Evolutionary conservation across 371 early-diverging fungal species (phyloP), one percentile per base, ranked within the genome.

Genomic region (Basidiobolus heterosporus): DNA sequence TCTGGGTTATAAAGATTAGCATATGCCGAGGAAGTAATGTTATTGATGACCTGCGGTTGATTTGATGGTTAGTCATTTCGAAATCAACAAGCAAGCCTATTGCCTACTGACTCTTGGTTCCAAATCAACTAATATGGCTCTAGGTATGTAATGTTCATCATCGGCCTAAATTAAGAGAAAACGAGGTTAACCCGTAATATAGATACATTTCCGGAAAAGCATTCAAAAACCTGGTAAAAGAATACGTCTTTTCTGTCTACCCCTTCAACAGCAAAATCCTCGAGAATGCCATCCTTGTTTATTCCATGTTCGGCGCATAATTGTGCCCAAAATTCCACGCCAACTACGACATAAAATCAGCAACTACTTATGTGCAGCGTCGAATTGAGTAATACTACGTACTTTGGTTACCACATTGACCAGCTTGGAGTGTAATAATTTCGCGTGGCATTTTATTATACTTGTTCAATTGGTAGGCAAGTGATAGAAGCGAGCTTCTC

Each of bases 181-280:
- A 55, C 20, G 2, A n/a, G 30, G 39, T 19, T 23, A 47, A 9
- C 30, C 30, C 9, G 9, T 9, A 30, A 30, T 30, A 40, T 9
- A 48, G 20, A 13, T 38, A 8, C 21, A 15, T 19, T 6, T 4
- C 1, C 1, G 14, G n/a, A n/a, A n/a, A n/a, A n/a, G n/a, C n/a
- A n/a, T n/a, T n/a, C n/a, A n/a, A n/a, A n/a, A 60, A 85, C 88
- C 65, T 98, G 97, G 64, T 98, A 98, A 60, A 98, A 99, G 57
- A 98, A 99, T 20, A 93, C 92, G 58, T 98, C 98, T 66, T 98
- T 98, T 54, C 98, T 66, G 65, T 94, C 95, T 19, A 55, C 68
- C 3, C 82, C 86, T 46, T 83, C 85, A 2, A 85, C 84, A 2
- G 91, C 91, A 66, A 77, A 87, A 45, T 83, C 80, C 58, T 88